These are phyloP conservation scores for Leptoxyphium fumago DNA, from an alignment of 2,329 filamentous ascomycete genomes.

Conservation along the genomic window DNA sequence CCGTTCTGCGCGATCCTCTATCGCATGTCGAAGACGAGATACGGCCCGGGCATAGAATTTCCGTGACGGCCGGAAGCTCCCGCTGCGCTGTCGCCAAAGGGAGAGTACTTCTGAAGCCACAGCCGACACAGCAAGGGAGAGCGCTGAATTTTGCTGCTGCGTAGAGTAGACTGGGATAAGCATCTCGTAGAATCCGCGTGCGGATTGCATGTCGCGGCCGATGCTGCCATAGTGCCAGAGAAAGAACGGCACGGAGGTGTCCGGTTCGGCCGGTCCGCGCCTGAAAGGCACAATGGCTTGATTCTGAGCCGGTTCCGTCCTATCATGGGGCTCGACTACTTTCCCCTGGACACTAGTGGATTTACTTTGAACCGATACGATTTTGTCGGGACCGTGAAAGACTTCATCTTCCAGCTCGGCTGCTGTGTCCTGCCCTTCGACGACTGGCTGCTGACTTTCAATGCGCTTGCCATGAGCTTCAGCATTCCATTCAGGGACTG, in stretches of 20 bases:
- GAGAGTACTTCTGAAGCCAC: not conserved
- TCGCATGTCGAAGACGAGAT: not conserved
- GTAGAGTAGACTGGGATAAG: not conserved
- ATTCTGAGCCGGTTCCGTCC: too few relatives aligned
- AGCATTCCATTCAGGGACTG: not conserved
- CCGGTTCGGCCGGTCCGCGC: not conserved
- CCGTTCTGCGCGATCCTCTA: not conserved
- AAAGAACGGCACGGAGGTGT: not conserved
- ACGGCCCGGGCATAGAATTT: not conserved
- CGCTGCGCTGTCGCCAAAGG: not conserved
- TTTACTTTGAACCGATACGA: too few relatives aligned
- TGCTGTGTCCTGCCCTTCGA: not conserved
- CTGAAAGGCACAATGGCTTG: too few relatives aligned
- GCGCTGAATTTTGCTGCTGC: not conserved
- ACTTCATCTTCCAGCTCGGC: not conserved
- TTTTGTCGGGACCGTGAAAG: too few relatives aligned
- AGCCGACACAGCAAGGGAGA: not conserved
- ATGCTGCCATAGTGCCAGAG: not conserved
- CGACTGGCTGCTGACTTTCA: not conserved
- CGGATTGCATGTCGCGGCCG: not conserved
- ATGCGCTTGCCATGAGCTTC: not conserved
- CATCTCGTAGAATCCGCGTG: slow-evolving; percentile 1
- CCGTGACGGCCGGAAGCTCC: too few relatives aligned
- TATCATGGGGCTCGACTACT: too few relatives aligned
- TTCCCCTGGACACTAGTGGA: too few relatives aligned